Conservation (phyloP, 495 filamentous ascomycete genomes). For the Tuber indicum region DNA sequence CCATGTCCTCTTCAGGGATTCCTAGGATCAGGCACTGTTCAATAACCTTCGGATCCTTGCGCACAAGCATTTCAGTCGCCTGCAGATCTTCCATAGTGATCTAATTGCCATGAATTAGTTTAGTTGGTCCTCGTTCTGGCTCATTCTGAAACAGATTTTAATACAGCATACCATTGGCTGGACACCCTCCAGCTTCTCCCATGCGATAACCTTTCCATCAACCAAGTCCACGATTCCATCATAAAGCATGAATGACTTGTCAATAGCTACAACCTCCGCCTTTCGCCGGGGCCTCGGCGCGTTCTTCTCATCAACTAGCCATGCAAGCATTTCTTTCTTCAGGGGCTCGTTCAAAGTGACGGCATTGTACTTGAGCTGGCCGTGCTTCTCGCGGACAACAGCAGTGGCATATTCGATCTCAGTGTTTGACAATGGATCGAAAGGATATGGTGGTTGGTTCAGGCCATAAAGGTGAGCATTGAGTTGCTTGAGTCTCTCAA, state of each 20-base stretch:
- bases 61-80: constrained; percentile 71
- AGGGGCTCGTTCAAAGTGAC: constrained; percentile 81
- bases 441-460: constrained; percentile 60
- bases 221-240: constrained; percentile 77
- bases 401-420: constrained; percentile 74
- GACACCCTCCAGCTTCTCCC: constrained; percentile 70
- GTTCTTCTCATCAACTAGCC: constrained; percentile 60
- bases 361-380: constrained; percentile 74
- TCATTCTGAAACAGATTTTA: background rate
- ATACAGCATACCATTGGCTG: constrained; percentile 63
- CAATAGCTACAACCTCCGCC: constrained; percentile 84
- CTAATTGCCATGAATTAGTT: constrained; percentile 41
- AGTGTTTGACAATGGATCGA: constrained; percentile 69
- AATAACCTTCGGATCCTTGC: constrained; percentile 81
- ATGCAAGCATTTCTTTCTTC: constrained; percentile 79
- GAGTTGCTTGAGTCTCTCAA: constrained; percentile 64
- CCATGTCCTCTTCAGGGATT: constrained; percentile 79
- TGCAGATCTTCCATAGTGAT: constrained; percentile 95
- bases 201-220: constrained; percentile 62
- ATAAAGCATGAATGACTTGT: constrained; percentile 68
- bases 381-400: constrained; percentile 64
- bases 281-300: constrained; percentile 61
- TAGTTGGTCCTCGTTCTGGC: background rate
- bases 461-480: constrained; percentile 57
- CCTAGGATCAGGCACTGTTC: constrained; percentile 85